These are phyloP conservation scores for Phytophthora chlamydospora DNA, from an alignment of 352 stramenopile genomes.

Conservation along the genomic window DNA sequence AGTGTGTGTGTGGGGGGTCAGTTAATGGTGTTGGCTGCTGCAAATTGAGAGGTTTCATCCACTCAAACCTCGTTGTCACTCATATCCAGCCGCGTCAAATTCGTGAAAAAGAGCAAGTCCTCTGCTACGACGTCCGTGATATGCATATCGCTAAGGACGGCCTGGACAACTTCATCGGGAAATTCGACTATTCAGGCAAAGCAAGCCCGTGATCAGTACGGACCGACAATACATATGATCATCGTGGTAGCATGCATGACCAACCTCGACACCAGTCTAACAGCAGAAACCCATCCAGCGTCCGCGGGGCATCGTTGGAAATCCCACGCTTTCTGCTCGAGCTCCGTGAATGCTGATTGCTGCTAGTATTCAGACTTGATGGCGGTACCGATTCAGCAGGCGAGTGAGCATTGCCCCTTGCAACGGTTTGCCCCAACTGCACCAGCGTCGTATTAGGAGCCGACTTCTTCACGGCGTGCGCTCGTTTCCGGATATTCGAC, in stretches of 20 bases:
- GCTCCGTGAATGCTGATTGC: constrained; percentile 20
- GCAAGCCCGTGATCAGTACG: not conserved
- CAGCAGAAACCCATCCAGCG: constrained; percentile 79
- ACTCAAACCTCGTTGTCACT: constrained; percentile 77
- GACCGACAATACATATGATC: not conserved
- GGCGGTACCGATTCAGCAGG: not conserved
- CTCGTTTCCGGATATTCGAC: constrained; percentile 18
- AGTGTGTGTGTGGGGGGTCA: not conserved
- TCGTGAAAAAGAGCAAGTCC: constrained; percentile 83
- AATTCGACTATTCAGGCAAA: constrained; percentile 63
- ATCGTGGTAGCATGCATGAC: constrained; percentile 3
- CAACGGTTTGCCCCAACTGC: constrained; percentile 39
- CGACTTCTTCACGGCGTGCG: constrained; percentile 31
- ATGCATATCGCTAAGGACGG: constrained; percentile 61
- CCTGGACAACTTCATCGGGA: constrained; percentile 74
- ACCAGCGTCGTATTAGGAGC: constrained; percentile 29
- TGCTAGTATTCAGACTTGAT: constrained; percentile 8
- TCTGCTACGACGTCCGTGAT: constrained; percentile 72
- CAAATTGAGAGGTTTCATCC: not conserved
- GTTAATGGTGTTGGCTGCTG: not conserved
- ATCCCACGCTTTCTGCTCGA: constrained; percentile 24
- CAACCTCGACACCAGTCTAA: constrained; percentile 75
- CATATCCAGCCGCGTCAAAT: constrained; percentile 74
- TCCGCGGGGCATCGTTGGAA: constrained; percentile 45
- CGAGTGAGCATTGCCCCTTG: constrained; percentile 20